Conservation (phyloP, 2,329 filamentous ascomycete genomes). For the Fusarium sp. region DNA sequence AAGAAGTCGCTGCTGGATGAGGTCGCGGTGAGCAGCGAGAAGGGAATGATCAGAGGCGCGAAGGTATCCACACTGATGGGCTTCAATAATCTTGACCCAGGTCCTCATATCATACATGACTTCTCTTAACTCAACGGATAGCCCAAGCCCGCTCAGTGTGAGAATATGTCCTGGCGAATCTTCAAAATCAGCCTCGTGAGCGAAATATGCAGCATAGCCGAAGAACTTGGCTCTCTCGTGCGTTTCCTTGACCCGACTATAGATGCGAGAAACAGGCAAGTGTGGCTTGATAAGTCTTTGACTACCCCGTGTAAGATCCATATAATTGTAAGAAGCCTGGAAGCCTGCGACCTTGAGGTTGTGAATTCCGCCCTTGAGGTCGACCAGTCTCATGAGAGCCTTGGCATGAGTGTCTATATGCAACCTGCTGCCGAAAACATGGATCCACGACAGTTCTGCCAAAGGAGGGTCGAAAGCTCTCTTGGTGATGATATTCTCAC, state of each 20-base stretch:
- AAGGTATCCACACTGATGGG: not conserved
- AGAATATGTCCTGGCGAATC: not conserved
- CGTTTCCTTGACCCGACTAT: not conserved
- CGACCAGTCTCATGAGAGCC: constrained; percentile 5
- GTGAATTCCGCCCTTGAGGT: constrained; percentile 11
- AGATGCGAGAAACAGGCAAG: not conserved
- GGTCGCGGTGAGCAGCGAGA: constrained; percentile 11
- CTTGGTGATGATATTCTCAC: not conserved
- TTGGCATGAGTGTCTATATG: constrained; percentile 1
- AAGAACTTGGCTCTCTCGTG: not conserved
- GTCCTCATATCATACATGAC: not conserved
- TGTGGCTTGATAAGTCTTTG: constrained; percentile 1
- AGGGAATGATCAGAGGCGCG: not conserved
- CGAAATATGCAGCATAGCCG: not conserved
- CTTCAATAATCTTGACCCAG: constrained; percentile 8
- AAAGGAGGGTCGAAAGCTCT: not conserved
- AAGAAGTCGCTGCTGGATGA: constrained; percentile 13
- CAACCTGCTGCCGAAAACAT: constrained; percentile 17
- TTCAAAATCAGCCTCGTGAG: accelerated
- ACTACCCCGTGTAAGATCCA: constrained; percentile 15
- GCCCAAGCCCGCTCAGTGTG: not conserved
- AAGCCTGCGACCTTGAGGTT: not conserved
- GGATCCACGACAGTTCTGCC: constrained; percentile 12
- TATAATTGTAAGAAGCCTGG: constrained; percentile 20
- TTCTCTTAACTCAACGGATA: not conserved